Evolutionary conservation across 768 basidiomycete species (phyloP).

Genomic region (Mycena chlorophos): DNA sequence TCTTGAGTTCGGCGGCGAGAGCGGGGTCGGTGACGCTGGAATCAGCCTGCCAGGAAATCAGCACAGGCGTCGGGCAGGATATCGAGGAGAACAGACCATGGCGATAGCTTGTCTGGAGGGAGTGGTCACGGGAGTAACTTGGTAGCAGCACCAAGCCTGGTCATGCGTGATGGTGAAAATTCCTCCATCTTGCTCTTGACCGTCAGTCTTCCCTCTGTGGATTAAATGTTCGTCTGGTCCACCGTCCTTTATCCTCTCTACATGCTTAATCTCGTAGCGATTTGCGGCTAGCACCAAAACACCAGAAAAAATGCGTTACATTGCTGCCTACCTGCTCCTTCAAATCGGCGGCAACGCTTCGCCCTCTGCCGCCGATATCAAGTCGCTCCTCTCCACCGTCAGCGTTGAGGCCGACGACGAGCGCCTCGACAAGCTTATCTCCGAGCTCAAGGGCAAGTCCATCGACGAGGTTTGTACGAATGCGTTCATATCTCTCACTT

Average conservation of each 20-base stretch:
- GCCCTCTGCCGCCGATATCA: constrained; percentile 85
- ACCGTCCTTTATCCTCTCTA: neutral
- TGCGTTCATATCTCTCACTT: constrained; percentile 14
- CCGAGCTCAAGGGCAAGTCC: constrained; percentile 90
- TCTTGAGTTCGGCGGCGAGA: constrained; percentile 96
- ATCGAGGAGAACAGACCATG: constrained; percentile 15
- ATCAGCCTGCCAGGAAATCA: constrained; percentile 60
- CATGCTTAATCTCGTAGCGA: constrained; percentile 51
- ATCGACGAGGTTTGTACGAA: constrained; percentile 63
- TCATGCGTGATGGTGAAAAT: constrained; percentile 21
- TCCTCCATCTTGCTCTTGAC: constrained; percentile 31
- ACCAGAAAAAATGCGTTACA: constrained; percentile 79
- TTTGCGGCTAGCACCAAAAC: constrained; percentile 79
- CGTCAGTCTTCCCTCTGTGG: constrained; percentile 76
- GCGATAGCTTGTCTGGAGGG: neutral
- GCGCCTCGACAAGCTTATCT: constrained; percentile 77
- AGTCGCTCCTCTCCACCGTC: constrained; percentile 80
- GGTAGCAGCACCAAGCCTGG: constrained; percentile 37
- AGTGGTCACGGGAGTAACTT: neutral
- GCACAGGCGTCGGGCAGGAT: neutral
- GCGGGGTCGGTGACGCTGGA: constrained; percentile 83
- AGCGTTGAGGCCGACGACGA: constrained; percentile 87
- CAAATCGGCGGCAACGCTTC: constrained; percentile 88
- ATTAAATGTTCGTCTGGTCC: constrained; percentile 66
- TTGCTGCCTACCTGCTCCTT: constrained; percentile 97